Evolutionary conservation across 257 asterid genomes (phyloP).

Genomic region (Buddleja alternifolia): DNA sequence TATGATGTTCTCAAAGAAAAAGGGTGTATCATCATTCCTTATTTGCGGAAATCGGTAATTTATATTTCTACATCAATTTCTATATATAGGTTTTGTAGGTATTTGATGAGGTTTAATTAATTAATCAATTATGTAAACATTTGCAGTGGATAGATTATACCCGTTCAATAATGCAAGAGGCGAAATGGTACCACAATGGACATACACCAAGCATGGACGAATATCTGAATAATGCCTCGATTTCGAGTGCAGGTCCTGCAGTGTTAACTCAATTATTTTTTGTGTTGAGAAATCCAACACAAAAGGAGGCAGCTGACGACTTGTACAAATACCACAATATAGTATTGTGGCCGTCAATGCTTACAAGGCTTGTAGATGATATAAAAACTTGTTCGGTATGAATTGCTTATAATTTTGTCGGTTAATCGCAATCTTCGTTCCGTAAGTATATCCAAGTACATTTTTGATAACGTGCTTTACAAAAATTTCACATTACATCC

Average conservation of each 20-base stretch:
- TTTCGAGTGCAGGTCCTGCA: constrained; percentile 26
- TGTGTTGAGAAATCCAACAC: constrained; percentile 29
- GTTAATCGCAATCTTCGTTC: too few relatives aligned
- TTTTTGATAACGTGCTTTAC: too few relatives aligned
- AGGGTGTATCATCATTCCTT: too few relatives aligned
- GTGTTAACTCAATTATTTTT: constrained; percentile 22
- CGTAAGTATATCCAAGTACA: too few relatives aligned
- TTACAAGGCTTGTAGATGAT: constrained; percentile 34
- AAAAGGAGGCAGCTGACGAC: constrained; percentile 23
- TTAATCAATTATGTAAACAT: too few relatives aligned
- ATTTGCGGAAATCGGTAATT: too few relatives aligned
- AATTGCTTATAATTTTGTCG: too few relatives aligned
- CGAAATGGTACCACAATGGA: constrained; percentile 37
- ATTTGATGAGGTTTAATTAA: too few relatives aligned
- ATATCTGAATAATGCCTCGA: constrained; percentile 35
- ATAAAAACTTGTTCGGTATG: too few relatives aligned
- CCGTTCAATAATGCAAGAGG: constrained; percentile 36
- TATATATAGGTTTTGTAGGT: too few relatives aligned
- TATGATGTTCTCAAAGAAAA: too few relatives aligned
- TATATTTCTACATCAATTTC: constrained; percentile 31
- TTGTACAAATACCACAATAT: constrained; percentile 29
- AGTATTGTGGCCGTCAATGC: constrained; percentile 28
- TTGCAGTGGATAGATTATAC: constrained; percentile 30
- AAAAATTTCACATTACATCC: too few relatives aligned
- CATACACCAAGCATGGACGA: constrained; percentile 37